phyloP scores from a whole-genome alignment of 306 rosid species.

The Hippophae rhamnoides region DNA sequence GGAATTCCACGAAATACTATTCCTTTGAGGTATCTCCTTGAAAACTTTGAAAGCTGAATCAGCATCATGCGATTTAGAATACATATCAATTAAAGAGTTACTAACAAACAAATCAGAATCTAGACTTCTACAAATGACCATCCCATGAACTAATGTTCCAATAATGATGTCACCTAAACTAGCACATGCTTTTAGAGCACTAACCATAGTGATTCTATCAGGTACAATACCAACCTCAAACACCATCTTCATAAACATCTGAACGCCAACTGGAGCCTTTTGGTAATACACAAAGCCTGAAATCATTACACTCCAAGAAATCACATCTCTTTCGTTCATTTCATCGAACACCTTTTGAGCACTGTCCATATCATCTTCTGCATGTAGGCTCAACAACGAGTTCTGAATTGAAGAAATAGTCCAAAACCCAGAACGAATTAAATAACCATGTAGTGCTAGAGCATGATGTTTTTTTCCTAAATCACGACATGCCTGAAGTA shows the following conservation, averaged over 20 bases:
- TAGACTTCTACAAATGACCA: slow-evolving; percentile 37
- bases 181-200: slow-evolving; percentile 39
- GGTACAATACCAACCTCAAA: slow-evolving; percentile 23
- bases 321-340: slow-evolving; percentile 30
- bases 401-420: slow-evolving; percentile 24
- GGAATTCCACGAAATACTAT: slow-evolving; percentile 39
- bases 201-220: slow-evolving; percentile 33
- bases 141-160: slow-evolving; percentile 30
- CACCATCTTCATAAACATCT: slow-evolving; percentile 25
- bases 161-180: slow-evolving; percentile 12
- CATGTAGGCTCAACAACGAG: slow-evolving; percentile 26
- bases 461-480: slow-evolving; percentile 15
- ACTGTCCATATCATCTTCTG: slow-evolving; percentile 17
- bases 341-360: slow-evolving; percentile 37
- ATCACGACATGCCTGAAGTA: slow-evolving; percentile 30
- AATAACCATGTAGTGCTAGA: slow-evolving; percentile 25
- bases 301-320: slow-evolving; percentile 43
- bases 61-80: slow-evolving; percentile 28
- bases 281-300: slow-evolving; percentile 27
- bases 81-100: slow-evolving; percentile 43
- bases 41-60: slow-evolving; percentile 26
- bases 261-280: slow-evolving; percentile 25
- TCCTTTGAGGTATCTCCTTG: slow-evolving; percentile 23
- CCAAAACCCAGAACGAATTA: slow-evolving; percentile 19
- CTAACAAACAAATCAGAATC: slow-evolving; percentile 29